Percentiles rank a stretch among this genome's conserved stretches.
These are phyloP conservation scores for Aureobasidium pullulans DNA, from an alignment of 2,329 filamentous ascomycete species.

Conservation along the genomic window DNA sequence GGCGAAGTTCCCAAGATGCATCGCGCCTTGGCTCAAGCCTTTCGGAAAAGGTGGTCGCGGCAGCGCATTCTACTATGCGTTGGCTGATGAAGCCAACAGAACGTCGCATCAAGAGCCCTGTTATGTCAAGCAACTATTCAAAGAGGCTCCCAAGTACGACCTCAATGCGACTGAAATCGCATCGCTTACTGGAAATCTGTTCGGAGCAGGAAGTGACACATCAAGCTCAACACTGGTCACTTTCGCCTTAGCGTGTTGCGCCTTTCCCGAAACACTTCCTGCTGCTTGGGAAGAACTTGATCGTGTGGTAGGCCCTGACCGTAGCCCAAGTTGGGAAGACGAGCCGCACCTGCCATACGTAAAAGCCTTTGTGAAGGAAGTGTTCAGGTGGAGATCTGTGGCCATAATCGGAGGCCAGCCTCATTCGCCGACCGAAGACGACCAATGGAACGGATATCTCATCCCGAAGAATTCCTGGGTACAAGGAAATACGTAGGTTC, in stretches of 20 bases:
- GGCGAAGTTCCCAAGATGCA: slow-evolving; percentile 41
- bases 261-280: slow-evolving; percentile 38
- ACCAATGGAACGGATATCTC: slow-evolving; percentile 21
- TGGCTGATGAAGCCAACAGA: slow-evolving; percentile 44
- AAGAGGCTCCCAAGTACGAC: slow-evolving; percentile 40
- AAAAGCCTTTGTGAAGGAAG: slow-evolving; percentile 67
- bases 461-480: slow-evolving; percentile 22
- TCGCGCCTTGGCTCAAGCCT: slow-evolving; percentile 46
- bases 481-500: slow-evolving; percentile 17
- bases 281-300: slow-evolving; percentile 30
- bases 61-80: slow-evolving; percentile 46
- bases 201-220: slow-evolving; percentile 46
- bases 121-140: slow-evolving; percentile 43
- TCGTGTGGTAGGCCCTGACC: slow-evolving; percentile 26
- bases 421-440: slow-evolving; percentile 22
- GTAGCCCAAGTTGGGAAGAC: slow-evolving; percentile 28
- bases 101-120: slow-evolving; percentile 32
- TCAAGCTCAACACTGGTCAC: slow-evolving; percentile 41
- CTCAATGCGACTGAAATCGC: slow-evolving; percentile 37
- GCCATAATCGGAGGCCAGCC: slow-evolving; percentile 66
- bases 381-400: slow-evolving; percentile 66
- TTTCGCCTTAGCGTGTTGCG: slow-evolving; percentile 42
- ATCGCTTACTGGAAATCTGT: slow-evolving; percentile 38
- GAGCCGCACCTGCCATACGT: slow-evolving; percentile 68
- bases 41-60: slow-evolving; percentile 37